Evolutionary conservation across 1,284 basidiomycete species (phyloP), one percentile per base, ranked within the genome.

Genomic region (Butyriboletus appendiculatus): DNA sequence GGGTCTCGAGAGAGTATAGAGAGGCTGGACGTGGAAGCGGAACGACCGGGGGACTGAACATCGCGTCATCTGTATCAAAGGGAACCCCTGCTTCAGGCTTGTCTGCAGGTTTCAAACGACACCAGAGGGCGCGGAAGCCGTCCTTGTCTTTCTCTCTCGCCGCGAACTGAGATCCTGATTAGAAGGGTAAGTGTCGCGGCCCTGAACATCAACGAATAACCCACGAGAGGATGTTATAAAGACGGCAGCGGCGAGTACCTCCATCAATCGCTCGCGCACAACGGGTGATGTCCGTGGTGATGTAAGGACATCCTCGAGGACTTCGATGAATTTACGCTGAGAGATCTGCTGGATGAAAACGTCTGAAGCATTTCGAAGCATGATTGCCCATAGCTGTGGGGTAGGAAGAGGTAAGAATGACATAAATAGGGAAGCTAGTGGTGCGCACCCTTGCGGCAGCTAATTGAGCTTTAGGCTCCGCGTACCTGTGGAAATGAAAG

Each of bases 11-110:
- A 20, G 66, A 64, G 26, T 64, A 57, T 30, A 66, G 64, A 18
- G 70, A 70, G 9, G 51, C 54, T 2, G 66, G 62, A 22, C 69
- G 65, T 28, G 52, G 66, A 40, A 53, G 48, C 11, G 66, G 15
- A 16, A 60, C 68, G 14, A 76, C 70, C 0, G 84, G 84, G 0
- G 87, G 88, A 59, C 81, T 85, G 62, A 91, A 86, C 84, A 92
- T 90, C 0, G 83, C 78, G 57, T 92, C 89, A 16, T 86, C 82
- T 2, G 78, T 81, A 59, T 90, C 83, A 57, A 92, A 85, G 0
- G 89, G 90, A 14, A 90, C 70, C 7, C 89, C 90, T 76, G 85
- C 77, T 10, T 90, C 88, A 1, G 88, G 88, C 62, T 88, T 86
- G 61, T 86, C 84, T 11, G 73, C 68, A 4, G 84, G 81, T 60